Percentiles rank a stretch among this genome's conserved stretches.
These are phyloP conservation scores for Acmispon strigosus DNA, from an alignment of 306 rosid species.

Conservation along the genomic window DNA sequence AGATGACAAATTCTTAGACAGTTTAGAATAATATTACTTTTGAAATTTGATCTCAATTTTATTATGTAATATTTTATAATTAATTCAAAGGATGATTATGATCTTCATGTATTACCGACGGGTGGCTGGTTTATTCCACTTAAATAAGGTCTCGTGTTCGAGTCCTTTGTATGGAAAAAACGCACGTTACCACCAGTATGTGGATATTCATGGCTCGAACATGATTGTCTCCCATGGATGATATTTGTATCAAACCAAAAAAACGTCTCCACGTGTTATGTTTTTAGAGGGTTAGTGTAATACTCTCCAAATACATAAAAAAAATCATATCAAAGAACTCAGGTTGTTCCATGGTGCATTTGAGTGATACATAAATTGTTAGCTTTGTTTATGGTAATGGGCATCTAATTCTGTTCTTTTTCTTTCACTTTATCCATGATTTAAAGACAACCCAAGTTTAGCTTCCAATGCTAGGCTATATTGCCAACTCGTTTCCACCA, in stretches of 20 bases:
- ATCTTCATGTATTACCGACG: too few species aligned
- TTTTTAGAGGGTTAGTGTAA: background rate
- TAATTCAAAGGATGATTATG: background rate
- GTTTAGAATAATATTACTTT: background rate
- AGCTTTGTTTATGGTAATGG: constrained; percentile 9
- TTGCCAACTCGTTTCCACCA: constrained; percentile 15
- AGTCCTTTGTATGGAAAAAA: too few species aligned
- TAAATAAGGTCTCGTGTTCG: too few species aligned
- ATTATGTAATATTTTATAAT: background rate
- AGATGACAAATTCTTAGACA: background rate
- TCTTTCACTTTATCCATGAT: constrained; percentile 27
- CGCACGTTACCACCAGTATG: too few species aligned
- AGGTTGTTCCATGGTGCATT: constrained; percentile 4
- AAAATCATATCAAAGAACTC: background rate
- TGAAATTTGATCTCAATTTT: background rate
- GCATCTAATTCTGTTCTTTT: constrained; percentile 27
- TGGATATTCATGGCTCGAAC: too few species aligned
- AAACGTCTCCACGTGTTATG: background rate
- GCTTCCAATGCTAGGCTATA: constrained; percentile 22
- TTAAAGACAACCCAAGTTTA: constrained; percentile 19
- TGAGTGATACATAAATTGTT: constrained; percentile 4
- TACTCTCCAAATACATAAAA: background rate
- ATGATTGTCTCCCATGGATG: too few species aligned
- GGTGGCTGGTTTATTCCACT: too few species aligned
- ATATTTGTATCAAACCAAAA: too few species aligned